phyloP scores from a whole-genome alignment of 768 basidiomycete genomes.

The Xerocomellus dryophilus region DNA sequence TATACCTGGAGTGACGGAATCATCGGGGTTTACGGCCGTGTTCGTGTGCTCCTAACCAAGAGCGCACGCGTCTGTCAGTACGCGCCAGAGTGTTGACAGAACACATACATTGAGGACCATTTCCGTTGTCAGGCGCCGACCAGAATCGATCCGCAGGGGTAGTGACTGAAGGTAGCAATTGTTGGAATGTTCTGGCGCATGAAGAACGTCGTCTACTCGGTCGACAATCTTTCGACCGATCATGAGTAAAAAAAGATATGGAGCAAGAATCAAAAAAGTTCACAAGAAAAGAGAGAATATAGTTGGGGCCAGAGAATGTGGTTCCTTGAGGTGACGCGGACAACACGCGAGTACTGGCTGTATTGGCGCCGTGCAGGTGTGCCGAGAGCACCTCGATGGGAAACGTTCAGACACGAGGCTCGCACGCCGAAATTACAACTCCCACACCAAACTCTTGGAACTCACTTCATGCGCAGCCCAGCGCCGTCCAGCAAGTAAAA shows the following conservation, averaged over 20 bases:
- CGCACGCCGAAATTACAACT: constrained; percentile 6
- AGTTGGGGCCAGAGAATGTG: constrained; percentile 15
- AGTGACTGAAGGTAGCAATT: constrained; percentile 7
- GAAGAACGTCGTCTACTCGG: constrained; percentile 24
- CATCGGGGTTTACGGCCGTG: constrained; percentile 5
- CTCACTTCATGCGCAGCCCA: background rate
- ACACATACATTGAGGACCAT: constrained; percentile 14
- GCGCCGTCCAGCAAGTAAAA: background rate
- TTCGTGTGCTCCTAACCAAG: constrained; percentile 24
- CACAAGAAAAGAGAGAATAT: constrained; percentile 19
- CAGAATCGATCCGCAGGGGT: constrained; percentile 15
- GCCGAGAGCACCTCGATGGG: background rate
- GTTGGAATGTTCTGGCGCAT: constrained; percentile 5
- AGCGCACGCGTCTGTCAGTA: background rate
- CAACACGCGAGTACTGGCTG: background rate
- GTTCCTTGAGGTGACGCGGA: background rate
- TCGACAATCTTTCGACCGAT: constrained; percentile 26
- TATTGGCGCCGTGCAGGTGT: background rate
- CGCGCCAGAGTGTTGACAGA: background rate
- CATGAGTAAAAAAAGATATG: constrained; percentile 19
- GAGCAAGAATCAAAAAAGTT: constrained; percentile 8
- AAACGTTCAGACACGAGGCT: constrained; percentile 6
- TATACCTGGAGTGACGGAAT: background rate
- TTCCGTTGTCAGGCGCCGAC: constrained; percentile 2
- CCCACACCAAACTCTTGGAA: background rate